Base-by-base conservation (phyloP, 495 filamentous ascomycete genomes). In the Neurospora sp. region DNA sequence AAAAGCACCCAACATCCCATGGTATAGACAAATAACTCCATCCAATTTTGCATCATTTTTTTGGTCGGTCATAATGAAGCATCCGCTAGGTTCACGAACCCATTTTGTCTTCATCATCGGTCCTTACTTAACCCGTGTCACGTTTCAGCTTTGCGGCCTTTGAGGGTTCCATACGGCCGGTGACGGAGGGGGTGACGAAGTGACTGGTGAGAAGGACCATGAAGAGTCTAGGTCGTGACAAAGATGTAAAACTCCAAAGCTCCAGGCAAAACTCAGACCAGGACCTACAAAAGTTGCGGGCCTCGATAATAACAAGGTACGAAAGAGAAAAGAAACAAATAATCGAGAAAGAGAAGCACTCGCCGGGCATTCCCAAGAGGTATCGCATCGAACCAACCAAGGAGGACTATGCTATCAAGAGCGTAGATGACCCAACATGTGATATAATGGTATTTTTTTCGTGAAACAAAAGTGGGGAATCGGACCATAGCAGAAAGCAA, bases 361-460 rank as follows among this genome's bases (percentile, higher is more conserved):
- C 35, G n/a, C 68, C 35, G 39, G 68, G 68, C 35, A 41, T 12
- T n/a, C 16, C 37, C 39, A 69, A 18, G 35, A 20, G 35, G 22
- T 20, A 20, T 39, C 35, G 31, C 31, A 31, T 20, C 6, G 16
- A 20, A 20, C 37, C 35, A 18, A 38, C 31, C n/a, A 37, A 37
- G 53, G 70, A 39, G 14, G 42, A 65, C 42, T 18, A 61, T 61
- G 53, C 22, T 61, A 61, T 27, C 14, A 35, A 16, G 27, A 61
- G 53, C 12, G 53, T 61, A 61, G 27, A 61, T 61, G 42, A 71
- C 31, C 44, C 31, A 31, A 37, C 27, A 39, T 68, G 44, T 39
- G 44, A 44, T 61, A 44, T 71, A 44, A 44, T 59, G 70, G 70
- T 71, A 71, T 71, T 53, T 59, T 70, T 31, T 71, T 59, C 27